These are phyloP conservation scores for Wallacemonas sp. DNA, from an alignment of 208 protist species.

Conservation along the genomic window DNA sequence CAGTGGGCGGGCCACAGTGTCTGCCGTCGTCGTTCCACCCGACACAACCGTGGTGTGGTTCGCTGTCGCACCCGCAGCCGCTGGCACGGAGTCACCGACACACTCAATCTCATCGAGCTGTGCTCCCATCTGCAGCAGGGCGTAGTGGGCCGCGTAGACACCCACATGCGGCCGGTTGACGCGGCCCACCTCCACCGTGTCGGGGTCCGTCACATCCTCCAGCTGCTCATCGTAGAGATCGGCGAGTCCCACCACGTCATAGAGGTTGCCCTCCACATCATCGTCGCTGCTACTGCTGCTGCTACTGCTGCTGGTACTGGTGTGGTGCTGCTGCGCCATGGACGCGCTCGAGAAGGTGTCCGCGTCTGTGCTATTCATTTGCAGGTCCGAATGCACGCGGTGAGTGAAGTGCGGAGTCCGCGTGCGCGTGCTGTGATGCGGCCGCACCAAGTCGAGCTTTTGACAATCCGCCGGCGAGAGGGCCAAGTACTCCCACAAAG, in stretches of 20 bases:
- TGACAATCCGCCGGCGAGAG: slow-evolving; percentile 1
- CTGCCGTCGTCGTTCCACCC: neutral
- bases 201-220: slow-evolving; percentile 16
- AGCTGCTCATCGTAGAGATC: slow-evolving; percentile 31
- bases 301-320: neutral
- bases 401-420: slow-evolving; percentile 5
- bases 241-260: slow-evolving; percentile 8
- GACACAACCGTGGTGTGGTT: too few species aligned
- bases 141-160: slow-evolving; percentile 20
- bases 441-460: neutral
- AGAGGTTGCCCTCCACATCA: neutral
- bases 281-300: neutral
- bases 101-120: slow-evolving; percentile 11
- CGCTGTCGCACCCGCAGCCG: neutral
- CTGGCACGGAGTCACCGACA: neutral
- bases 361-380: neutral
- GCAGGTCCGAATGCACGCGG: neutral
- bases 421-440: slow-evolving; percentile 7
- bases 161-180: neutral
- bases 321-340: neutral
- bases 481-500: slow-evolving; percentile 17
- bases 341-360: neutral
- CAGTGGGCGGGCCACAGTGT: neutral
- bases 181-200: neutral
- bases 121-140: slow-evolving; percentile 23